Conservation (phyloP, 208 protist genomes). For the Porcisia hertigi region DNA sequence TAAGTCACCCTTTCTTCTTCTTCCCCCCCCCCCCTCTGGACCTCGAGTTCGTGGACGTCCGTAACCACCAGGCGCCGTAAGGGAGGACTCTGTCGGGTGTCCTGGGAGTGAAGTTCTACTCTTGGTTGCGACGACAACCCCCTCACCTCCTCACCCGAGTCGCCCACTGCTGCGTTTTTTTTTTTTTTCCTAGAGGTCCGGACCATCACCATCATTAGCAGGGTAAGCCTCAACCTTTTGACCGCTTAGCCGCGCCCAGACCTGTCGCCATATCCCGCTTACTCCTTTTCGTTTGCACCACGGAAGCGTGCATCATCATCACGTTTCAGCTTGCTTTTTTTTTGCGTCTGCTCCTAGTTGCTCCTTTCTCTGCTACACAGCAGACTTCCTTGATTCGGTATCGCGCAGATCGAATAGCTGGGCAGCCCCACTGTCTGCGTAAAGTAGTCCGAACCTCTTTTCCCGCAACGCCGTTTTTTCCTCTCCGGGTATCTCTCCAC, state of each 20-base stretch:
- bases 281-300: background rate
- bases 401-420: background rate
- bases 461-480: background rate
- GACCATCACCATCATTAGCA: background rate
- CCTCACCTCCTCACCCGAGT: background rate
- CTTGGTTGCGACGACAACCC: background rate
- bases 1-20: background rate
- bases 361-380: background rate
- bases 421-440: background rate
- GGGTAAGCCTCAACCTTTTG: background rate
- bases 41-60: background rate
- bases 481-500: background rate
- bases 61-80: background rate
- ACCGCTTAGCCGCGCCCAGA: background rate
- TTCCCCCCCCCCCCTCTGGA: background rate
- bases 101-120: background rate
- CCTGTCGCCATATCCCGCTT: background rate
- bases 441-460: background rate
- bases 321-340: background rate
- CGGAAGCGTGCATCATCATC: background rate
- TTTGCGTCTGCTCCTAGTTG: background rate
- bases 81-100: too few relatives aligned
- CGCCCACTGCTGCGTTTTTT: background rate
- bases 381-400: background rate
- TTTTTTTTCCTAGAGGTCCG: background rate